Conservation (phyloP, 1,284 basidiomycete species). For the Austroboletus niveus region DNA sequence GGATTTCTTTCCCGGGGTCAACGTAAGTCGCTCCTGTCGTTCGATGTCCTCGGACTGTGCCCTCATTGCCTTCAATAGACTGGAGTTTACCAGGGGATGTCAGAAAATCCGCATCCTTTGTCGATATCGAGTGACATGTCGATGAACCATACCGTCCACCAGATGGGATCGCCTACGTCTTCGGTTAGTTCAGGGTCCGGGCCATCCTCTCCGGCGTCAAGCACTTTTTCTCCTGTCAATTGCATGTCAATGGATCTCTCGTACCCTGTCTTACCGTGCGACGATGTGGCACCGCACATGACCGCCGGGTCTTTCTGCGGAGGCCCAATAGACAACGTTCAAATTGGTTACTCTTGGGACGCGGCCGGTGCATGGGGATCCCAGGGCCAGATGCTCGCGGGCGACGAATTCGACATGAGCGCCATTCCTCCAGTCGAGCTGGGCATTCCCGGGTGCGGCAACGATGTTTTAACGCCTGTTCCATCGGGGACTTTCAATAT, state of each 20-base stretch:
- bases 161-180: conserved; percentile 31
- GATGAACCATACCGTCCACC: conserved; percentile 18
- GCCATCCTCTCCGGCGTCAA: conserved; percentile 28
- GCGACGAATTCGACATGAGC: conserved; percentile 47
- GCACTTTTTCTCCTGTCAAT: conserved; percentile 27
- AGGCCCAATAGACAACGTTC: conserved; percentile 19
- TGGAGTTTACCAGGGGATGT: conserved; percentile 22
- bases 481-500: conserved; percentile 16
- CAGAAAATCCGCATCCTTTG: conserved; percentile 32
- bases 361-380: conserved; percentile 32
- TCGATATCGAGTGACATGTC: conserved; percentile 26
- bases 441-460: conserved; percentile 36
- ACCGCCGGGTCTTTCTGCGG: conserved; percentile 19
- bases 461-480: conserved; percentile 15
- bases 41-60: not conserved
- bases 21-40: conserved; percentile 20
- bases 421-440: conserved; percentile 48
- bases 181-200: conserved; percentile 33
- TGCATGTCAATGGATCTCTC: conserved; percentile 17
- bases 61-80: conserved; percentile 16
- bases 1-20: conserved; percentile 21
- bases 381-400: conserved; percentile 36
- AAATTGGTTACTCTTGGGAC: conserved; percentile 39
- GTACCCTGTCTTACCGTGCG: conserved; percentile 22
- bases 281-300: conserved; percentile 13